phyloP scores from a whole-genome alignment of 441 rosid genomes.

The Flueggea neowawraea region DNA sequence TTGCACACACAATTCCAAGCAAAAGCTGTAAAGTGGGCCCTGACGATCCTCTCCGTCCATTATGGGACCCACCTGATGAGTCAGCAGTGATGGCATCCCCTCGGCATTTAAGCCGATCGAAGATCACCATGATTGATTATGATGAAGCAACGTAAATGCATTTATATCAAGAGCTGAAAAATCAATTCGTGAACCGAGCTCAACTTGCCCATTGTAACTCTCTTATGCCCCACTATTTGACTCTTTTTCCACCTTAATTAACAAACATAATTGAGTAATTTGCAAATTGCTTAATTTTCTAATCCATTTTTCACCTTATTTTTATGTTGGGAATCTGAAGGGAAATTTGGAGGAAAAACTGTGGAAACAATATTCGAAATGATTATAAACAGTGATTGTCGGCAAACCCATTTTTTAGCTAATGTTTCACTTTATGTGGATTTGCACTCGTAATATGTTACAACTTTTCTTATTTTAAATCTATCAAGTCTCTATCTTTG shows the following conservation, averaged over 20 bases:
- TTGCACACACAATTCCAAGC: conserved; percentile 21
- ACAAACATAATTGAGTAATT: background rate
- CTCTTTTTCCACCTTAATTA: background rate
- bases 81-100: conserved; percentile 14
- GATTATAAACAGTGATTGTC: conserved; percentile 41
- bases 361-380: conserved; percentile 7
- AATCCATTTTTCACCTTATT: too few relatives aligned
- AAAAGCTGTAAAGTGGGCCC: conserved; percentile 31
- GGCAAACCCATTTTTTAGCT: conserved; percentile 41
- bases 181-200: background rate
- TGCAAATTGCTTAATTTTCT: background rate
- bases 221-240: conserved; percentile 7
- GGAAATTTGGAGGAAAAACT: background rate
- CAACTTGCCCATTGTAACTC: conserved; percentile 9
- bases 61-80: conserved; percentile 11
- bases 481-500: too few relatives aligned
- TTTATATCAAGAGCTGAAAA: too few relatives aligned
- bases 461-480: too few relatives aligned
- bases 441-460: conserved; percentile 8
- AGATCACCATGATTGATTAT: conserved; percentile 6
- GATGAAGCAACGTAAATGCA: conserved; percentile 5
- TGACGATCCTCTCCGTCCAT: conserved; percentile 21
- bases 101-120: background rate
- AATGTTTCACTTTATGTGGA: conserved; percentile 8
- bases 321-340: conserved; percentile 7